Percentiles rank a stretch among this genome's conserved stretches.
These are phyloP conservation scores for Rhizopus stolonifer DNA, from an alignment of 371 early-diverging fungal genomes.

Conservation along the genomic window DNA sequence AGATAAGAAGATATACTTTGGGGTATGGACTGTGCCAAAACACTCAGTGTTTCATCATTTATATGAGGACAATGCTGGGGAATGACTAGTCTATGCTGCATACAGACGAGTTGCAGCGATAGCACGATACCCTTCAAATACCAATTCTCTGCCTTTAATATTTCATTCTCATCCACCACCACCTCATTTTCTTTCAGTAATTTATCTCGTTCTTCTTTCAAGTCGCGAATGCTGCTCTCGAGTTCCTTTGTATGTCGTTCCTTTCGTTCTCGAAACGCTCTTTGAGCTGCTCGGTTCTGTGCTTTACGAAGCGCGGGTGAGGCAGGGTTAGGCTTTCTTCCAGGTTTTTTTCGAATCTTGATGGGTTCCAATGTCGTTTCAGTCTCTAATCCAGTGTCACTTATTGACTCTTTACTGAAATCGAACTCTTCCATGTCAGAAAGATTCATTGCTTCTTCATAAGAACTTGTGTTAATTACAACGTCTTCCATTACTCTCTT, in stretches of 20 bases:
- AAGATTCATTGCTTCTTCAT: slow-evolving; percentile 26
- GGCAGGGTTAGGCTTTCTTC: slow-evolving; percentile 75
- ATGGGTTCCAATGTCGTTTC: slow-evolving; percentile 3
- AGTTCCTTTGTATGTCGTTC: slow-evolving; percentile 67
- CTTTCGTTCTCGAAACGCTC: slow-evolving; percentile 78
- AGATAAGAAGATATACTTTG: slow-evolving; percentile 37
- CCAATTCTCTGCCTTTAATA: slow-evolving; percentile 60
- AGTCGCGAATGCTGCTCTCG: slow-evolving; percentile 58
- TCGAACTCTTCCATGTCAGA: slow-evolving; percentile 20
- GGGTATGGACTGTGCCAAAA: slow-evolving; percentile 34
- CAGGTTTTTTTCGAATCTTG: slow-evolving; percentile 69
- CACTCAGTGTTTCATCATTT: slow-evolving; percentile 28
- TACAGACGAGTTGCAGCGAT: slow-evolving; percentile 50
- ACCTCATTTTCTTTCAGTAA: slow-evolving; percentile 47
- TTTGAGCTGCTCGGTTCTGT: slow-evolving; percentile 78
- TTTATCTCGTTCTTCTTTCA: slow-evolving; percentile 53
- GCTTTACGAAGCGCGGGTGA: slow-evolving; percentile 71
- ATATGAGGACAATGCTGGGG: slow-evolving; percentile 38
- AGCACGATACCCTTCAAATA: slow-evolving; percentile 54
- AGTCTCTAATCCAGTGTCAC: not conserved
- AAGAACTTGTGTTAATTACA: slow-evolving; percentile 22
- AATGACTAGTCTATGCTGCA: slow-evolving; percentile 36
- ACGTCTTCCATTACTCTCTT: slow-evolving; percentile 12
- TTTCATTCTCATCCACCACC: slow-evolving; percentile 47
- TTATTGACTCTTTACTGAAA: slow-evolving; percentile 2